phyloP scores from a whole-genome alignment of 306 rosid species.

The Citrullus mucosospermus region DNA sequence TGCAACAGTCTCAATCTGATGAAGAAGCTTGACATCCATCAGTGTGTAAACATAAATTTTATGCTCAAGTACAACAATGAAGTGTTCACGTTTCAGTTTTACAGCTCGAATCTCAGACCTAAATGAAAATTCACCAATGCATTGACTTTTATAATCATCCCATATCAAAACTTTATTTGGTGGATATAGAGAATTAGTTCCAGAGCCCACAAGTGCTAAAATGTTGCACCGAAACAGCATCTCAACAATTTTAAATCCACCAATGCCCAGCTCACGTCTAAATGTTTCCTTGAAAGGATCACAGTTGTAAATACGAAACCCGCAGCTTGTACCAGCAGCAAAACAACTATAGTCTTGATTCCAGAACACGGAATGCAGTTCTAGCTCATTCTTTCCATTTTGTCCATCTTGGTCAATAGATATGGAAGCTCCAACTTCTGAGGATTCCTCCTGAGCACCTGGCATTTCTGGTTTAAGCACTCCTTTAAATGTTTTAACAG shows the following conservation, averaged over 20 bases:
- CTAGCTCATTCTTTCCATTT: slow-evolving; percentile 26
- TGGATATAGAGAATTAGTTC: slow-evolving; percentile 57
- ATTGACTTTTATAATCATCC: slow-evolving; percentile 86
- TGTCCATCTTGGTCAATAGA: slow-evolving; percentile 28
- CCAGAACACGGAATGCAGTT: slow-evolving; percentile 65
- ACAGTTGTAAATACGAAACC: slow-evolving; percentile 75
- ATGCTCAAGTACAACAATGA: slow-evolving; percentile 84
- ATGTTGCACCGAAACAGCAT: slow-evolving; percentile 84
- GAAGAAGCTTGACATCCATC: slow-evolving; percentile 76
- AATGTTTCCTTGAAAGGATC: slow-evolving; percentile 85
- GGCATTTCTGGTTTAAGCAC: not conserved
- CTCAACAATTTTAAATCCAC: slow-evolving; percentile 85
- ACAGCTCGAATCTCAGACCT: slow-evolving; percentile 83
- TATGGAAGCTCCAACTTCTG: slow-evolving; percentile 39
- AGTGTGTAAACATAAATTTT: slow-evolving; percentile 77
- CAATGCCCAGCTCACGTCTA: slow-evolving; percentile 74
- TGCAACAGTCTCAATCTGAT: slow-evolving; percentile 73
- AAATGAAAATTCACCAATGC: slow-evolving; percentile 77
- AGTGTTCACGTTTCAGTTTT: slow-evolving; percentile 67
- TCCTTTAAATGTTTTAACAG: too few relatives aligned
- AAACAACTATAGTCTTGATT: slow-evolving; percentile 83
- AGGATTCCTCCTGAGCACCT: slow-evolving; percentile 27
- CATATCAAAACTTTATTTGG: slow-evolving; percentile 90
- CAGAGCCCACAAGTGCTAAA: slow-evolving; percentile 86
- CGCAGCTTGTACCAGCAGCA: slow-evolving; percentile 81